Evolutionary conservation across 208 protist genomes (phyloP).

Genomic region (Crithidia fasciculata): DNA sequence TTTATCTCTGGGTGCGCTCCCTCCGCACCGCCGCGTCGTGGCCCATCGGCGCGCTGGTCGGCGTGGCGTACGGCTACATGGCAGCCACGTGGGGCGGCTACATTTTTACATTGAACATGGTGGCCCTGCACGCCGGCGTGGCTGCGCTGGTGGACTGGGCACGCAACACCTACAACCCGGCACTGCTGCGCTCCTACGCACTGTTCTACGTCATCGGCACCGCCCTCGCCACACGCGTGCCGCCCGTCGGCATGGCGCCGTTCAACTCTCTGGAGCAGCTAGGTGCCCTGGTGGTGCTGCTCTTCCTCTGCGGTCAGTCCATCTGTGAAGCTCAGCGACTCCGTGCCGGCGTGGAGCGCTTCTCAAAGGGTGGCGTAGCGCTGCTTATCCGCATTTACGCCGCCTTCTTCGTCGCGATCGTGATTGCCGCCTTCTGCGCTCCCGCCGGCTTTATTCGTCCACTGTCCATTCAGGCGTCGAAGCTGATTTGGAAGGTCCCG

Average conservation of each 20-base stretch:
- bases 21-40: constrained; percentile 52
- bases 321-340: constrained; percentile 33
- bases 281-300: constrained; percentile 87
- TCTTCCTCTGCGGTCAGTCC: constrained; percentile 45
- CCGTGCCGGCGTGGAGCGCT: constrained; percentile 27
- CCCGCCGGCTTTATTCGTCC: constrained; percentile 59
- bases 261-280: constrained; percentile 96
- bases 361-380: constrained; percentile 27
- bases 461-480: constrained; percentile 62
- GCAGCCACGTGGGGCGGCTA: constrained; percentile 97
- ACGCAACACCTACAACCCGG: constrained; percentile 74
- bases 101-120: constrained; percentile 98
- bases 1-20: constrained; percentile 91
- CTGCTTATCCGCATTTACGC: constrained; percentile 41
- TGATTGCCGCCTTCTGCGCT: constrained; percentile 32
- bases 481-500: constrained; percentile 74
- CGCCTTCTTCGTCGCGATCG: constrained; percentile 18
- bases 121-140: constrained; percentile 94
- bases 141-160: constrained; percentile 84
- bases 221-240: constrained; percentile 94
- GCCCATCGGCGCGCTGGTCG: constrained; percentile 58
- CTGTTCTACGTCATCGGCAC: constrained; percentile 96
- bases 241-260: constrained; percentile 94
- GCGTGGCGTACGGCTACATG: constrained; percentile 91
- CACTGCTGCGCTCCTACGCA: constrained; percentile 95